These are phyloP conservation scores for Picea abies DNA, from an alignment of 83 land plant species.

Conservation along the genomic window DNA sequence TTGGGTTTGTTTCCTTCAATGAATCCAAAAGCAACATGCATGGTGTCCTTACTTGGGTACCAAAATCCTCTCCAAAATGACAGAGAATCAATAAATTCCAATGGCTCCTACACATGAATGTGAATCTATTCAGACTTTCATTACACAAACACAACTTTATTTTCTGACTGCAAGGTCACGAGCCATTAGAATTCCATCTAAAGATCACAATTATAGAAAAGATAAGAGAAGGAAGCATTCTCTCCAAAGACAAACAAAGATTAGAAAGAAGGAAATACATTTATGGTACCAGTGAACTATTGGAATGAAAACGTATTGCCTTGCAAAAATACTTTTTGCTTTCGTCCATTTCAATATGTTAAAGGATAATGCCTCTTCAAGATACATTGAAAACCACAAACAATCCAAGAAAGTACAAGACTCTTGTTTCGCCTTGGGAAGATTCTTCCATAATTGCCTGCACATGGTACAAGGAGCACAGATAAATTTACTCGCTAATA, in stretches of 20 bases:
- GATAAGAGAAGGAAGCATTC: no score
- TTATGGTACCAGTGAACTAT: conserved; percentile 43
- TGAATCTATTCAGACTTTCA: no score
- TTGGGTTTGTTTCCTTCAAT: conserved; percentile 33
- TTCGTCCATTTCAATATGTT: conserved; percentile 57
- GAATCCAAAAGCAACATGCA: conserved; percentile 71
- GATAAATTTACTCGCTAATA: no score
- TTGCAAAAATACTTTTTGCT: conserved; percentile 46
- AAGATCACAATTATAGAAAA: no score
- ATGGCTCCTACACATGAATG: conserved; percentile 36
- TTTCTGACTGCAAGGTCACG: no score
- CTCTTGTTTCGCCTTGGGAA: conserved; percentile 30
- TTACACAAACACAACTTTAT: no score
- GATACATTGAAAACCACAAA: conserved; percentile 52
- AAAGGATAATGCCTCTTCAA: conserved; percentile 15
- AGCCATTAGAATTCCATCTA: no score
- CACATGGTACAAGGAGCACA: neutral
- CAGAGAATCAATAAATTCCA: conserved; percentile 66
- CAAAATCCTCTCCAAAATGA: conserved; percentile 42
- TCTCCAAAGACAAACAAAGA: no score
- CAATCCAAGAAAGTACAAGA: conserved; percentile 44
- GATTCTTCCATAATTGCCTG: conserved; percentile 48
- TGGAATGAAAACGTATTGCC: conserved; percentile 59
- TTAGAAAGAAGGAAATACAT: no score
- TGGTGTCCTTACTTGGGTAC: conserved; percentile 32